These are phyloP conservation scores for Miamiensis avidus DNA, from an alignment of 169 alveolate species.

Conservation along the genomic window DNA sequence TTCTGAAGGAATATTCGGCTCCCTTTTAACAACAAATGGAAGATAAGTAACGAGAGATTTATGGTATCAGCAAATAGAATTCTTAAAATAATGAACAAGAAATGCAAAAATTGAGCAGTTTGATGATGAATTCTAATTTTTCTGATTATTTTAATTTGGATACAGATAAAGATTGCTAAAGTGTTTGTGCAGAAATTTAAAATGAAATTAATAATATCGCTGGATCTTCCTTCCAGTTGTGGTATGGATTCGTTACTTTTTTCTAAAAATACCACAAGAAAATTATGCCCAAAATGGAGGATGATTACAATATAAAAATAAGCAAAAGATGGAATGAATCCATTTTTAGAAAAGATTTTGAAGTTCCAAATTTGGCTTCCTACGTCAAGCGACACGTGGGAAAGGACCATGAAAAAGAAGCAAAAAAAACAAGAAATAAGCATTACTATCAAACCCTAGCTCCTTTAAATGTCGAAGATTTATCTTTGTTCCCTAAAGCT, in stretches of 20 bases:
- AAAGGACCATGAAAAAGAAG: slow-evolving; percentile 58
- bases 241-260: slow-evolving; percentile 57
- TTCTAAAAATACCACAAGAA: slow-evolving; percentile 52
- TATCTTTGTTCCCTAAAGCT: slow-evolving; percentile 53
- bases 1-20: not conserved
- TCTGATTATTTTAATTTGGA: not conserved
- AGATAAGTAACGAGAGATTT: too few relatives aligned
- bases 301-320: slow-evolving; percentile 54
- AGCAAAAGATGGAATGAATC: slow-evolving; percentile 71
- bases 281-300: slow-evolving; percentile 37
- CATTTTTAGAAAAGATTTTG: slow-evolving; percentile 55
- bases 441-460: slow-evolving; percentile 50
- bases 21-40: too few relatives aligned
- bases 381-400: slow-evolving; percentile 55
- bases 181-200: slow-evolving; percentile 52
- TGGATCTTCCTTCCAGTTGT: slow-evolving; percentile 60
- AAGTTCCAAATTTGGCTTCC: slow-evolving; percentile 59
- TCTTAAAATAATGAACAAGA: not conserved
- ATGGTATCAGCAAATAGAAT: not conserved
- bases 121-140: not conserved
- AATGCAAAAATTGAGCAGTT: too few relatives aligned
- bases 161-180: slow-evolving; percentile 42
- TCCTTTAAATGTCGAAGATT: slow-evolving; percentile 66
- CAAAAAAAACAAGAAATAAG: slow-evolving; percentile 58
- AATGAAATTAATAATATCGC: slow-evolving; percentile 69